Percentiles rank a stretch among this genome's conserved stretches.
Conservation (phyloP, 805 yeast species). For the Pachysolen tannophilus region DNA sequence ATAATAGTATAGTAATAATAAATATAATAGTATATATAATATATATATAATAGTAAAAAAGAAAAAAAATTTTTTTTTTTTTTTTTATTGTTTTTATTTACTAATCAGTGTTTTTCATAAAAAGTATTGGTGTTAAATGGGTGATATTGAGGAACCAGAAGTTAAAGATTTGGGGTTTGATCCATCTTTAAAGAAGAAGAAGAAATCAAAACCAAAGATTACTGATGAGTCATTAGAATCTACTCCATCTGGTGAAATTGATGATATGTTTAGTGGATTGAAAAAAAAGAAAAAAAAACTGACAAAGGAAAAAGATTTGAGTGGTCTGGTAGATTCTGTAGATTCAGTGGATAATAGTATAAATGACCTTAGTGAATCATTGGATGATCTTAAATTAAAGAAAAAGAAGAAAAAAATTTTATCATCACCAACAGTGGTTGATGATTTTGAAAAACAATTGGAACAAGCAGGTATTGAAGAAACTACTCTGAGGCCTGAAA, state of each 20-base stretch:
- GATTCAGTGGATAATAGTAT: too few species aligned
- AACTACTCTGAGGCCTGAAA: constrained; percentile 20
- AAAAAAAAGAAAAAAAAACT: constrained; percentile 83
- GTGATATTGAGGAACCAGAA: constrained; percentile 13
- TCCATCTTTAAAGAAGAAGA: constrained; percentile 77
- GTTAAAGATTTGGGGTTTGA: constrained; percentile 55
- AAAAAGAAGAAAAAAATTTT: constrained; percentile 80
- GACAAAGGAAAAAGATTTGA: constrained; percentile 28
- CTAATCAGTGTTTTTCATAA: too few species aligned
- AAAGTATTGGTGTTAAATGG: too few species aligned
- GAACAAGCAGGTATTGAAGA: constrained; percentile 82
- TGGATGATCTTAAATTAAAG: constrained; percentile 67
- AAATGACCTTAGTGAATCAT: constrained; percentile 46
- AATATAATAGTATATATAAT: too few species aligned
- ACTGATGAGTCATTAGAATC: constrained; percentile 30
- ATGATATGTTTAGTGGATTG: constrained; percentile 69
- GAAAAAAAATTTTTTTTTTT: too few species aligned
- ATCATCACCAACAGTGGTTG: constrained; percentile 44
- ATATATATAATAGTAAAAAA: too few species aligned
- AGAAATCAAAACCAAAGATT: constrained; percentile 36
- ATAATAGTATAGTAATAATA: background rate
- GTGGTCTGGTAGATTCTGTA: too few species aligned
- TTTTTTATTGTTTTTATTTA: too few species aligned
- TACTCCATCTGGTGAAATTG: constrained; percentile 27
- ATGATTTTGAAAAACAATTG: constrained; percentile 82